Percentiles rank a stretch among this genome's conserved stretches.
These are phyloP conservation scores for Trichoderma gracile DNA, from an alignment of 2,329 filamentous ascomycete species.

Conservation along the genomic window DNA sequence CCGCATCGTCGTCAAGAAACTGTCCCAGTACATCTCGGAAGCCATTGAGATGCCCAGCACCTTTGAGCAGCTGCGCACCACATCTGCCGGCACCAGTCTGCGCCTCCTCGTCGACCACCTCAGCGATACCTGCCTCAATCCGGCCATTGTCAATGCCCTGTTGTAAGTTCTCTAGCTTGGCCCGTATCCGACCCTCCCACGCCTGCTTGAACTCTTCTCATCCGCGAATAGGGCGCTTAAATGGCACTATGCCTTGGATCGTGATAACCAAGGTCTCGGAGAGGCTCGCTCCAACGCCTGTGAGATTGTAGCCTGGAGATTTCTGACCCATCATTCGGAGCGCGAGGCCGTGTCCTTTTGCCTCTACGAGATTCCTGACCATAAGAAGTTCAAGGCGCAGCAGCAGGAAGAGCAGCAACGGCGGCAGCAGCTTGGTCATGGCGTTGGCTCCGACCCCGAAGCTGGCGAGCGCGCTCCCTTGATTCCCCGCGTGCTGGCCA, in stretches of 20 bases:
- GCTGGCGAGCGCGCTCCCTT: slow-evolving; percentile 51
- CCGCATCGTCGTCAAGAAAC: slow-evolving; percentile 64
- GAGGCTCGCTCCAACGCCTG: slow-evolving; percentile 71
- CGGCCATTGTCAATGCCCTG: slow-evolving; percentile 69
- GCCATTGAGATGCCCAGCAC: slow-evolving; percentile 65
- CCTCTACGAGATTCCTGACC: slow-evolving; percentile 67
- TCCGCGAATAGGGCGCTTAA: slow-evolving; percentile 64
- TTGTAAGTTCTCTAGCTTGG: slow-evolving; percentile 54
- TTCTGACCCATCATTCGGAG: slow-evolving; percentile 69
- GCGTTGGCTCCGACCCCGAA: slow-evolving; percentile 40
- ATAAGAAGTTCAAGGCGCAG: slow-evolving; percentile 30
- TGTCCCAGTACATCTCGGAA: slow-evolving; percentile 65
- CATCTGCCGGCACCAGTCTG: slow-evolving; percentile 60
- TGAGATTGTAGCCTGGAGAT: slow-evolving; percentile 80
- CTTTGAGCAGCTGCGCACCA: slow-evolving; percentile 73
- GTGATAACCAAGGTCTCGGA: slow-evolving; percentile 65
- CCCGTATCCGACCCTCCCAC: not conserved
- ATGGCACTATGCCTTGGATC: slow-evolving; percentile 68
- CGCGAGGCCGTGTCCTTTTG: slow-evolving; percentile 73
- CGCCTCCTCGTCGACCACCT: slow-evolving; percentile 65
- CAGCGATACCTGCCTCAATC: slow-evolving; percentile 63
- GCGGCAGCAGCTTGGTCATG: slow-evolving; percentile 17
- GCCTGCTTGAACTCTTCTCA: slow-evolving; percentile 16
- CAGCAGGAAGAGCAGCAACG: slow-evolving; percentile 11
- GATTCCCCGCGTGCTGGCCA: slow-evolving; percentile 41